Evolutionary conservation across 1,284 basidiomycete species (phyloP).

Genomic region (Sparassis latifolia): DNA sequence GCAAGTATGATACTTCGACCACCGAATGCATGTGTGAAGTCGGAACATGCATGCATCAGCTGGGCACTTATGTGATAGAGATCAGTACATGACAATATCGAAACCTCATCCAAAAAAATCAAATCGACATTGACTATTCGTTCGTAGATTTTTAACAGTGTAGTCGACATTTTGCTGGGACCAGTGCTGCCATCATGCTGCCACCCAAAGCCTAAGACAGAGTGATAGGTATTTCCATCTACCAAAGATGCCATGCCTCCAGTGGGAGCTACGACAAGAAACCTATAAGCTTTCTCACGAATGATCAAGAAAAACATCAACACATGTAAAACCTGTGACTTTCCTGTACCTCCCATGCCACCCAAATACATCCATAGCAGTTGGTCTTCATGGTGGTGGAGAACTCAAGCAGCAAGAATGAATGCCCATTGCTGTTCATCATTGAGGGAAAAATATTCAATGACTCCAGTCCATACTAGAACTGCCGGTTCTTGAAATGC

Average conservation of each 20-base stretch:
- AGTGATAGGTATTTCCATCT: constrained; percentile 34
- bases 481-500: too few species aligned
- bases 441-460: constrained; percentile 16
- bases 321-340: constrained; percentile 35
- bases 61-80: constrained; percentile 16
- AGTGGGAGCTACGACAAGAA: constrained; percentile 30
- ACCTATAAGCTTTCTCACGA: constrained; percentile 19
- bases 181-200: background rate
- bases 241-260: constrained; percentile 31
- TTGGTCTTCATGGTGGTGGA: constrained; percentile 5
- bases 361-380: constrained; percentile 31
- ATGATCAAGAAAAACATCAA: constrained; percentile 23
- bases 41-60: constrained; percentile 7
- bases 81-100: constrained; percentile 27
- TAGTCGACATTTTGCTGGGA: background rate
- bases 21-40: constrained; percentile 6
- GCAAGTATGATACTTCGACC: constrained; percentile 21
- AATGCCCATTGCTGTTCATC: constrained; percentile 29
- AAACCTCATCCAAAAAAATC: constrained; percentile 33
- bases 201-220: constrained; percentile 21
- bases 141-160: constrained; percentile 8
- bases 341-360: constrained; percentile 35
- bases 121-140: constrained; percentile 24
- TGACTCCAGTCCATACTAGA: too few species aligned
- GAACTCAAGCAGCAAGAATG: constrained; percentile 26